Base-by-base conservation (phyloP, 345 rosid species). In the Iberis pinnata region DNA sequence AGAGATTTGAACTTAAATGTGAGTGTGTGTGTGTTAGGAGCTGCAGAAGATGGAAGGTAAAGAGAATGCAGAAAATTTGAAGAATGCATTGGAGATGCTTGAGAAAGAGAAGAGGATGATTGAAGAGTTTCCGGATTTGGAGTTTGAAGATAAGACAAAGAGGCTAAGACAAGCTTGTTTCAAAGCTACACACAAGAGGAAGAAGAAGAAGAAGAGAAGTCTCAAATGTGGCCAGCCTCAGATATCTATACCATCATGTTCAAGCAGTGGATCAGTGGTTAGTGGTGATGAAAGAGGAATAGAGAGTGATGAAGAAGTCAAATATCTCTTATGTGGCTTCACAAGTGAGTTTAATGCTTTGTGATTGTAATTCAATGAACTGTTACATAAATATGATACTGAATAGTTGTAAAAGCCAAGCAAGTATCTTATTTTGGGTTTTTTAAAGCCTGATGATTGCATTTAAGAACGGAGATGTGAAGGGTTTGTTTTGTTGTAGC, bases 181-280 rank as follows among this genome's bases (percentile, higher is more conserved):
- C 61, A 90, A 90, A 56, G 92, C 89, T 2, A 90, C 83, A 46
- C 89, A 90, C 78, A 90, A 87, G 72, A 84, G 75, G 70, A 80
- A 84, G 65, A 80, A 84, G 70, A 66, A 52, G 70, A 53, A 84
- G 70, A 66, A 52, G 70, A 53, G 36, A 56, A 65, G 57, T 58
- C 54, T 51, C 29, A 38, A 35, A 58, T 19, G 43, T 2, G 36
- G 58, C 27, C 36, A 43, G 6, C 3, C 24, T 19, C 43, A 4
- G 27, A 26, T 40, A 16, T 16, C 44, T 12, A 37, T 14, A 19
- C 46, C 65, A 5, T 51, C 54, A 37, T 12, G 59, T 51, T 52
- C 54, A 51, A 58, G 49, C 19, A 44, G 55, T 25, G 65, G 65
- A 16, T 66, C 70, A 14, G 60, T 51, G 1, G 35, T 16, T 5